phyloP scores from a whole-genome alignment of 768 basidiomycete genomes.

The Amanita muscaria region DNA sequence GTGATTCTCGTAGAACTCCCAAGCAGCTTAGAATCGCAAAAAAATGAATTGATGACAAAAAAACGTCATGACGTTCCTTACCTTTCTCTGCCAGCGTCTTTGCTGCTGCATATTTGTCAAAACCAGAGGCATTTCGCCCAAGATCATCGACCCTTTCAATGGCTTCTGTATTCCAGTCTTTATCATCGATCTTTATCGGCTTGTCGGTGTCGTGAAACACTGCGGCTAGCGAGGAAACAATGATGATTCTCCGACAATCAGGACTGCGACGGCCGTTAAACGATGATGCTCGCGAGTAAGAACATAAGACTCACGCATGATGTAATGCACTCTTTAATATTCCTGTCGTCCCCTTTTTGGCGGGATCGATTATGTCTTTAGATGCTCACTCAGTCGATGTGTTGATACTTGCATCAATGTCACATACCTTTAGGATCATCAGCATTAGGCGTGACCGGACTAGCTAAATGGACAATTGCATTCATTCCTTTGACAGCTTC shows the following conservation, averaged over 20 bases:
- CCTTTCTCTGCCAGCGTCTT: slow-evolving; percentile 62
- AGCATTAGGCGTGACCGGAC: slow-evolving; percentile 42
- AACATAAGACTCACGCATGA: slow-evolving; percentile 29
- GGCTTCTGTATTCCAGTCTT: slow-evolving; percentile 53
- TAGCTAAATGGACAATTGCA: slow-evolving; percentile 62
- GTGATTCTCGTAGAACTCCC: slow-evolving; percentile 35
- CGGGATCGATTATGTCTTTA: slow-evolving; percentile 60
- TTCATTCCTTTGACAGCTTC: slow-evolving; percentile 71
- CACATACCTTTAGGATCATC: slow-evolving; percentile 36
- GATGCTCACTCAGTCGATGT: no score
- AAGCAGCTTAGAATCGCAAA: slow-evolving; percentile 21
- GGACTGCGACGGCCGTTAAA: slow-evolving; percentile 12
- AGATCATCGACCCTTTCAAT: slow-evolving; percentile 37
- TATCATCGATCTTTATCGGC: slow-evolving; percentile 32
- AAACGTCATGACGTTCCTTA: slow-evolving; percentile 13
- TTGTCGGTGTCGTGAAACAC: slow-evolving; percentile 22
- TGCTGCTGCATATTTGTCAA: slow-evolving; percentile 47
- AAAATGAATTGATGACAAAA: background rate
- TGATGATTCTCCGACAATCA: slow-evolving; percentile 54
- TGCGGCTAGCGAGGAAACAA: slow-evolving; percentile 55
- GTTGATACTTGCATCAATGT: no score
- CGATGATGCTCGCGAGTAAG: no score
- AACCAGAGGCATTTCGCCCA: slow-evolving; percentile 31
- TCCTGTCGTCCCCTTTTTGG: slow-evolving; percentile 60
- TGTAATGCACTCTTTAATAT: slow-evolving; percentile 52